Conservation (phyloP, 164 flowering plant species). For the Sedum album region DNA sequence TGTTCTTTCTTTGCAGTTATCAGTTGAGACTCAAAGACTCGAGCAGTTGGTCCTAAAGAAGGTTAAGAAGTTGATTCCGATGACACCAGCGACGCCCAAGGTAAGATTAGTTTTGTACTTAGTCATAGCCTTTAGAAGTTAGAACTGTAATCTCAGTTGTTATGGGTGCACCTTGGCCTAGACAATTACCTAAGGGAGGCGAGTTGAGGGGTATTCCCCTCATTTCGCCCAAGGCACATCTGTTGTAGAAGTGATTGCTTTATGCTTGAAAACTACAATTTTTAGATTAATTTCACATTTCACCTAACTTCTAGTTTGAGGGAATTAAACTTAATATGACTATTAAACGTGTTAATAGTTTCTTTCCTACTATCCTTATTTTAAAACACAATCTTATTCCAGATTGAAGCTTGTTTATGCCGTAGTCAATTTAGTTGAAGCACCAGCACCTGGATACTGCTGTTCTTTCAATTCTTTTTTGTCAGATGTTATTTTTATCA, state of each 20-base stretch:
- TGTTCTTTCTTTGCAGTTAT: conserved; percentile 23
- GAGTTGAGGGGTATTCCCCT: conserved; percentile 3
- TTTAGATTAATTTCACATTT: background rate
- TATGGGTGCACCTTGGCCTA: background rate
- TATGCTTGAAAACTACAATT: no score
- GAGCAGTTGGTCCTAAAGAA: conserved; percentile 67
- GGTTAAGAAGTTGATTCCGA: conserved; percentile 61
- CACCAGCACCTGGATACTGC: background rate
- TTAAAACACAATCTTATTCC: background rate
- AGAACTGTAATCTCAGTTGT: background rate
- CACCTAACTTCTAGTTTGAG: background rate
- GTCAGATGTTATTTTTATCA: background rate
- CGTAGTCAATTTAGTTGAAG: background rate
- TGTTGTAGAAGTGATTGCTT: no score
- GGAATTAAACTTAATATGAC: background rate
- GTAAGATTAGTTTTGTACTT: conserved; percentile 33
- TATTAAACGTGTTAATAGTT: background rate
- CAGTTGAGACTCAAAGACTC: conserved; percentile 54
- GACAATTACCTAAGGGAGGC: background rate
- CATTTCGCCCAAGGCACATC: no score
- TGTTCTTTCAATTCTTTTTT: background rate
- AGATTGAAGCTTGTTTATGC: background rate
- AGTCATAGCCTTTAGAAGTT: background rate
- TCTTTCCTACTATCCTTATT: background rate
- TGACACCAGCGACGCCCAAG: conserved; percentile 61